Conservation (phyloP, 1,139 yeast species). For the Debaryomyces udenii region DNA sequence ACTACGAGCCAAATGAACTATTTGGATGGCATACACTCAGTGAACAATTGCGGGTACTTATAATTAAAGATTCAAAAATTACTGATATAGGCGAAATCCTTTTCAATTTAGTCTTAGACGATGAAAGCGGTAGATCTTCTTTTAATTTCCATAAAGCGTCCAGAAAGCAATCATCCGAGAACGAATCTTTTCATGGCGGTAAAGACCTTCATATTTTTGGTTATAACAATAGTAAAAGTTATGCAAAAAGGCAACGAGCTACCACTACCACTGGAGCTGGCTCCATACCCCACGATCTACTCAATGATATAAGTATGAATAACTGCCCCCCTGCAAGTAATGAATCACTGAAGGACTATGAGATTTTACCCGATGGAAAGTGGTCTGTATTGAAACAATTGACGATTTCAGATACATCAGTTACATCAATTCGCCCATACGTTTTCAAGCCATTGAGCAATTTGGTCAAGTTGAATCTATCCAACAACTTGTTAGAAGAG, state of each 20-base stretch:
- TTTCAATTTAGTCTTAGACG: constrained; percentile 56
- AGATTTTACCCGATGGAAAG: constrained; percentile 40
- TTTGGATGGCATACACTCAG: constrained; percentile 66
- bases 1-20: constrained; percentile 64
- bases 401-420: constrained; percentile 58
- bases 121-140: constrained; percentile 51
- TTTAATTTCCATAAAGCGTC: constrained; percentile 25
- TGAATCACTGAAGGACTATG: constrained; percentile 19
- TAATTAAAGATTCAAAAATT: constrained; percentile 53
- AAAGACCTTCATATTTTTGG: constrained; percentile 15
- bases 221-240: constrained; percentile 28
- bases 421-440: constrained; percentile 45
- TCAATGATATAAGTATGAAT: constrained; percentile 15
- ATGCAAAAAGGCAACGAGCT: constrained; percentile 31
- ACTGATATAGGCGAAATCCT: constrained; percentile 54
- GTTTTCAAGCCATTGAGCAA: constrained; percentile 53
- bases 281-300: constrained; percentile 28
- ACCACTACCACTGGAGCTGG: constrained; percentile 33
- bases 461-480: constrained; percentile 59
- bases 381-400: constrained; percentile 63
- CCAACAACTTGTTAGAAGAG: constrained; percentile 52
- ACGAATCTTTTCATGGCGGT: constrained; percentile 16
- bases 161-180: constrained; percentile 23
- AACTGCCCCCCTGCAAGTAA: not conserved
- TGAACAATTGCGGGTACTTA: constrained; percentile 57